Conservation (phyloP, 768 basidiomycete species). For the Cystoderma amianthinum region DNA sequence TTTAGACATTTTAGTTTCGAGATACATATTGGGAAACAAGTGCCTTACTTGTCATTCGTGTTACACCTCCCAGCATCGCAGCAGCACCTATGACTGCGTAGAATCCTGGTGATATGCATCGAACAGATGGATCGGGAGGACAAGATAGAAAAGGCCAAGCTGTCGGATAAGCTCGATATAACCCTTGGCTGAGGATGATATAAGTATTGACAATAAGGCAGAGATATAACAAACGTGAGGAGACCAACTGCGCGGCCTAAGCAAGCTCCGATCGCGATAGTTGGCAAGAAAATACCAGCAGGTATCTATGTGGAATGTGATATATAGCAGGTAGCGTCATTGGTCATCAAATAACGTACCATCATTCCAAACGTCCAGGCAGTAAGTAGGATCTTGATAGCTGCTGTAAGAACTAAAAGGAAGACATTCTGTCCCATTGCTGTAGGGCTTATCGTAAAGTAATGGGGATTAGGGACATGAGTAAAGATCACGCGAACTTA, state of each 20-base stretch:
- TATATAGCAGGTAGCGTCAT: too few relatives aligned
- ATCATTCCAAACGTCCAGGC: constrained; percentile 80
- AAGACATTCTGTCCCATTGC: constrained; percentile 66
- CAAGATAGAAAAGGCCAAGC: constrained; percentile 70
- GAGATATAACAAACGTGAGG: constrained; percentile 39
- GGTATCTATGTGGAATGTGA: constrained; percentile 44
- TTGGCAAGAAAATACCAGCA: constrained; percentile 72
- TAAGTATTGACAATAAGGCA: constrained; percentile 2
- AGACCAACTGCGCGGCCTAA: constrained; percentile 67
- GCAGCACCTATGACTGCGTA: constrained; percentile 75
- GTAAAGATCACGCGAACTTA: constrained; percentile 22
- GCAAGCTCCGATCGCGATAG: constrained; percentile 70
- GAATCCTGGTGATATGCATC: constrained; percentile 70
- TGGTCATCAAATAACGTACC: constrained; percentile 33
- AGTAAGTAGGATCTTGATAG: constrained; percentile 54
- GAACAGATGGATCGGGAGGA: constrained; percentile 61
- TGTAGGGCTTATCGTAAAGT: constrained; percentile 42
- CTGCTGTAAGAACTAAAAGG: constrained; percentile 54
- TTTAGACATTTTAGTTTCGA: constrained; percentile 14
- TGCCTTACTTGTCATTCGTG: constrained; percentile 64
- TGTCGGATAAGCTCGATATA: constrained; percentile 58
- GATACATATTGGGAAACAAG: neutral
- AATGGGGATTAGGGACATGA: constrained; percentile 1
- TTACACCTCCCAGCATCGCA: constrained; percentile 71
- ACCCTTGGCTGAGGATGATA: constrained; percentile 43